These are phyloP conservation scores for Cyberlindnera mrakii DNA, from an alignment of 805 yeast genomes.

Conservation along the genomic window DNA sequence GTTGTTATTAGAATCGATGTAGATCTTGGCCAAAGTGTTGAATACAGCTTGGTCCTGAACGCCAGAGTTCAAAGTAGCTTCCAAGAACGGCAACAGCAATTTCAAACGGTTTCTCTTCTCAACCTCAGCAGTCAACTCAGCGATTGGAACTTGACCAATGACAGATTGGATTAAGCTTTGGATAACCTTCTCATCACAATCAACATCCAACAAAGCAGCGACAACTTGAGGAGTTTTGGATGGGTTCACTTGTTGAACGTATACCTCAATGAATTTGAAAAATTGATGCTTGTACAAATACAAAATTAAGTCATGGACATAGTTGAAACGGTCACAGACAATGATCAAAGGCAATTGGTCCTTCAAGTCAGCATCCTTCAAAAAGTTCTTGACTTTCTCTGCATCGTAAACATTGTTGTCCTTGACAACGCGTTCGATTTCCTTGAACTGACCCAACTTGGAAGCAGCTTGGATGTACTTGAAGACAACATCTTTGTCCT, in stretches of 20 bases:
- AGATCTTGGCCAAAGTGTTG: conserved; percentile 94
- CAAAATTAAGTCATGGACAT: conserved; percentile 87
- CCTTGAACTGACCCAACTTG: conserved; percentile 80
- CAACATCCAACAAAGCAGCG: conserved; percentile 94
- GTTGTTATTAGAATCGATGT: conserved; percentile 94
- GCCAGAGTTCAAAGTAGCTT: conserved; percentile 78
- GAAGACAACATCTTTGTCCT: conserved; percentile 91
- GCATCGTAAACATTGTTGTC: conserved; percentile 94
- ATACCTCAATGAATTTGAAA: conserved; percentile 94
- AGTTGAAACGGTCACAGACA: conserved; percentile 89
- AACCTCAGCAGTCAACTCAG: conserved; percentile 84
- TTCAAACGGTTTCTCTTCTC: conserved; percentile 95
- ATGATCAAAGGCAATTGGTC: conserved; percentile 95
- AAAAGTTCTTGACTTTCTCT: conserved; percentile 93
- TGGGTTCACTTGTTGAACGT: conserved; percentile 97
- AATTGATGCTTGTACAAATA: conserved; percentile 93
- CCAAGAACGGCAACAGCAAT: conserved; percentile 86
- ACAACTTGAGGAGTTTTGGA: conserved; percentile 93
- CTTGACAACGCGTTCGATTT: conserved; percentile 92
- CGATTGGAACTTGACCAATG: conserved; percentile 90
- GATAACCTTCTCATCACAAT: conserved; percentile 88
- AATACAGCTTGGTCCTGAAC: conserved; percentile 84
- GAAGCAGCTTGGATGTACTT: conserved; percentile 96
- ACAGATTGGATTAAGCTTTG: conserved; percentile 77
- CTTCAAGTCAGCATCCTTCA: conserved; percentile 88